A percentile compares a stretch with the other conserved stretches of the same genome.
Evolutionary conservation across 345 rosid genomes (phyloP).

Genomic region (Camelina laxa): DNA sequence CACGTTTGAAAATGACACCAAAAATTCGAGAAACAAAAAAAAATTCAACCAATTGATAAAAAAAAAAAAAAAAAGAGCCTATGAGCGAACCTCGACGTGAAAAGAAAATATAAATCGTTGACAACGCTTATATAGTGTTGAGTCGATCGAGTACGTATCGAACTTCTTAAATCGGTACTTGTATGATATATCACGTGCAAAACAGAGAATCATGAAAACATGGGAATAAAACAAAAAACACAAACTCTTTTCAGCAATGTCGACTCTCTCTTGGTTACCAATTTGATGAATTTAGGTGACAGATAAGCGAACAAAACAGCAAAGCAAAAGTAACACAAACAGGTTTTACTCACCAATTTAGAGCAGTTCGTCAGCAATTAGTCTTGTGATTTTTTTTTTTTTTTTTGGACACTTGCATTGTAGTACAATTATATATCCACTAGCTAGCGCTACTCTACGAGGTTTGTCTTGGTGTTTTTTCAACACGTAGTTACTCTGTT

Average conservation of each 20-base stretch:
- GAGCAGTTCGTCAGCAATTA: background rate
- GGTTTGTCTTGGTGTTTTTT: slow-evolving; percentile 1
- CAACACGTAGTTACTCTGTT: background rate
- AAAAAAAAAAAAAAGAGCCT: background rate
- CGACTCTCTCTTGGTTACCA: background rate
- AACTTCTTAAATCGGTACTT: background rate
- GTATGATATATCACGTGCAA: slow-evolving; percentile 1
- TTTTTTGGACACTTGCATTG: background rate
- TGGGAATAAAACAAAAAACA: background rate
- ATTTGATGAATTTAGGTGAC: background rate
- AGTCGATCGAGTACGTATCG: background rate
- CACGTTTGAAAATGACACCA: slow-evolving; percentile 29
- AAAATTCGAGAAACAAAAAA: background rate
- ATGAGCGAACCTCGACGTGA: slow-evolving; percentile 8
- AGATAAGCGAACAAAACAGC: background rate
- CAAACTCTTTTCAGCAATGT: background rate
- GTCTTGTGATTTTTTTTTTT: background rate
- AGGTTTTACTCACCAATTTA: background rate
- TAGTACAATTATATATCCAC: slow-evolving; percentile 15
- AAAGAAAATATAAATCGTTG: slow-evolving; percentile 8
- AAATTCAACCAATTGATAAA: background rate
- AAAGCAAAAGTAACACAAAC: background rate
- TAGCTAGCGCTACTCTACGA: background rate
- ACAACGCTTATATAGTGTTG: background rate
- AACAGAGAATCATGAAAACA: background rate